These are phyloP conservation scores for Ensete glaucum DNA, from an alignment of 176 grass and related monocot species.

Conservation along the genomic window DNA sequence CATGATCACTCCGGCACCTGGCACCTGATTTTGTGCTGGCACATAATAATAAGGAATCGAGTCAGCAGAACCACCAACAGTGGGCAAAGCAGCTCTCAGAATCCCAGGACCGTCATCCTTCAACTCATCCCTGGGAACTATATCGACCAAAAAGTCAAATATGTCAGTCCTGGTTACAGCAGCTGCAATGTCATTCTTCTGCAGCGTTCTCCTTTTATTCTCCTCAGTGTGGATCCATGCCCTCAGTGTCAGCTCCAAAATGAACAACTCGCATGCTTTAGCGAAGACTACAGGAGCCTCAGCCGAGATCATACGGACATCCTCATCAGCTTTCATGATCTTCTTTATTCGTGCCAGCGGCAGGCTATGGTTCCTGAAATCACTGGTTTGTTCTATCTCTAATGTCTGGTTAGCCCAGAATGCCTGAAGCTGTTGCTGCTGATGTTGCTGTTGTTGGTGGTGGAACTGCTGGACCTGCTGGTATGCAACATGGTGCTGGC, in stretches of 20 bases:
- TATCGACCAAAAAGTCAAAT: conserved; percentile 55
- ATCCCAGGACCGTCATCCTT: conserved; percentile 28
- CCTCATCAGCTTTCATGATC: conserved; percentile 71
- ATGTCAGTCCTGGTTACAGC: conserved; percentile 33
- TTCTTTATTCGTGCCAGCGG: conserved; percentile 69
- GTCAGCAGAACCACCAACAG: conserved; percentile 20
- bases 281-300: conserved; percentile 52
- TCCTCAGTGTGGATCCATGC: conserved; percentile 42
- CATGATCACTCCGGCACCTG: conserved; percentile 24
- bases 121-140: conserved; percentile 37
- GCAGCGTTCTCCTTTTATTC: conserved; percentile 44
- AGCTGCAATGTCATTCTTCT: conserved; percentile 44
- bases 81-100: conserved; percentile 13
- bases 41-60: conserved; percentile 32
- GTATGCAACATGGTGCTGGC: conserved; percentile 25
- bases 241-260: conserved; percentile 55
- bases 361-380: conserved; percentile 42
- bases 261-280: conserved; percentile 68
- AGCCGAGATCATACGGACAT: conserved; percentile 49
- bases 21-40: neutral
- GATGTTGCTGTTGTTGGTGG: conserved; percentile 2
- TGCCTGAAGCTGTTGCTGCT: neutral
- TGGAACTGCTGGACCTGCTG: conserved; percentile 1
- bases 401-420: conserved; percentile 50
- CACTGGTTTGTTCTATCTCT: conserved; percentile 31